These are phyloP conservation scores for Piper longum DNA, from an alignment of 164 flowering plant genomes.

Conservation along the genomic window DNA sequence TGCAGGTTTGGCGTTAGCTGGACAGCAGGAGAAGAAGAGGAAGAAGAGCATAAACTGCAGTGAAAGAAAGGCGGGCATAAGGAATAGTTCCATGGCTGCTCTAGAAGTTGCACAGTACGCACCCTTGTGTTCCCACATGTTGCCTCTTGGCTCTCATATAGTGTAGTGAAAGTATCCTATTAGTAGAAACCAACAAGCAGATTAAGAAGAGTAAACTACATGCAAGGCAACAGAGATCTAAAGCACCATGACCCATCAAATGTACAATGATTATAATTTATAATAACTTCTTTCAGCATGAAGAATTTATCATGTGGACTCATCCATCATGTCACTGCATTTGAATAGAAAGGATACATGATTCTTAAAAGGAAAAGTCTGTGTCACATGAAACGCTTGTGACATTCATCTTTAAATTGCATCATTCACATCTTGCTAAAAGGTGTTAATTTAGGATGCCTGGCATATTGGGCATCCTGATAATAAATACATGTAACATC, in stretches of 20 bases:
- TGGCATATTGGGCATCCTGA: background rate
- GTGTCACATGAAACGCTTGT: background rate
- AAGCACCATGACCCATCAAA: too few relatives aligned
- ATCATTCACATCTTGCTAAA: too few relatives aligned
- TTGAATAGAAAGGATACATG: background rate
- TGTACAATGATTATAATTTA: too few relatives aligned
- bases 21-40: background rate
- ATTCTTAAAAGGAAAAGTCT: background rate
- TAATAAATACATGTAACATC: background rate
- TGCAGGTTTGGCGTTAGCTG: slow-evolving; percentile 21
- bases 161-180: too few relatives aligned
- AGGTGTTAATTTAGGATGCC: too few relatives aligned
- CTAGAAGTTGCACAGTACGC: too few relatives aligned
- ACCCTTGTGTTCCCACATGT: background rate
- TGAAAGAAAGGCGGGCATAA: background rate
- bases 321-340: too few relatives aligned
- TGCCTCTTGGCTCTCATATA: background rate
- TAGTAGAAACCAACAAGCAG: too few relatives aligned
- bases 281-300: too few relatives aligned
- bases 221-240: too few relatives aligned
- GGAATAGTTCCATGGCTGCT: background rate
- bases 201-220: too few relatives aligned
- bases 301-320: too few relatives aligned
- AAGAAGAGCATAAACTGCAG: background rate
- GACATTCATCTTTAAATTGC: background rate